A percentile compares a stretch with the other conserved stretches of the same genome.
These are phyloP conservation scores for Lithocarpus polystachyus DNA, from an alignment of 306 rosid genomes.

Conservation along the genomic window DNA sequence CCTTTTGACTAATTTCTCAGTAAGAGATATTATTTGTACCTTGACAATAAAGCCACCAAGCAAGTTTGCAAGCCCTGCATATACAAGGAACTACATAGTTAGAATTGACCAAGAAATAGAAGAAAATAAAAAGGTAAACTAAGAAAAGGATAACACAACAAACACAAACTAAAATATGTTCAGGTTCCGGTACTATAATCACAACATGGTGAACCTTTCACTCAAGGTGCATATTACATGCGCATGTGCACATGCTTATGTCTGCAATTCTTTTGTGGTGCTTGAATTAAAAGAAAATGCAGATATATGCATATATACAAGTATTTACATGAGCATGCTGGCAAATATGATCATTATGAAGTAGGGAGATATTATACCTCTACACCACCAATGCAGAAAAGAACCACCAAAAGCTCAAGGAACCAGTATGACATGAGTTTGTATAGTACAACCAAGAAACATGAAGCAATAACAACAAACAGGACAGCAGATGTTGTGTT, in stretches of 20 bases:
- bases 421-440: constrained; percentile 83
- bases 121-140: neutral
- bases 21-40: constrained; percentile 43
- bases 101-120: constrained; percentile 20
- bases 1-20: neutral
- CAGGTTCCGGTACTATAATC: constrained; percentile 17
- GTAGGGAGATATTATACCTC: constrained; percentile 56
- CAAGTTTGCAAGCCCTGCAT: constrained; percentile 94
- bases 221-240: constrained; percentile 1
- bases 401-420: constrained; percentile 82
- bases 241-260: neutral
- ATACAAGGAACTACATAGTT: constrained; percentile 31
- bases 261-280: neutral
- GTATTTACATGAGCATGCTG: constrained; percentile 11
- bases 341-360: constrained; percentile 2
- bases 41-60: constrained; percentile 75
- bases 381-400: constrained; percentile 87
- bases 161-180: constrained; percentile 8
- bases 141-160: constrained; percentile 6
- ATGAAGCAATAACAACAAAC: constrained; percentile 81
- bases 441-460: constrained; percentile 77
- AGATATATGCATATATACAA: neutral
- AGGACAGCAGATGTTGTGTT: constrained; percentile 66
- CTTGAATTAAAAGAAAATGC: neutral
- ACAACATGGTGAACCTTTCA: neutral